Percentiles rank a stretch among this genome's conserved stretches.
Evolutionary conservation across 2,329 filamentous ascomycete species (phyloP).

Genomic region (Penicillium sp.): DNA sequence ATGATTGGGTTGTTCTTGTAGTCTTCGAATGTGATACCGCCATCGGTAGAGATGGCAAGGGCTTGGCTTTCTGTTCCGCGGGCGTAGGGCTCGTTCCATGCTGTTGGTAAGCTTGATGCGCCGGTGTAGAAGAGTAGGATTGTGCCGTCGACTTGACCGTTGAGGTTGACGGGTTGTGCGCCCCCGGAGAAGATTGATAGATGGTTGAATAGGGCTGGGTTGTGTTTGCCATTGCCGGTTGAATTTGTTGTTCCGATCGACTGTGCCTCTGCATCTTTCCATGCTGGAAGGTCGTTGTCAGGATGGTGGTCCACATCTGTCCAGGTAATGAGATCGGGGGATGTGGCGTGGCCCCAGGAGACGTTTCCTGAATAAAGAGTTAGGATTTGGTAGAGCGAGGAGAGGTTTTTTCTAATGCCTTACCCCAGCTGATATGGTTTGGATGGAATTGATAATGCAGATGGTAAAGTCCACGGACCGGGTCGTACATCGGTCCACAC

Average conservation of each 20-base stretch:
- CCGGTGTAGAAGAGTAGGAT: slow-evolving; percentile 17
- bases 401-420: too few species aligned
- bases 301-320: slow-evolving; percentile 19
- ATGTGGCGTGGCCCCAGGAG: slow-evolving; percentile 22
- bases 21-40: slow-evolving; percentile 18
- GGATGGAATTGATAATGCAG: slow-evolving; percentile 22
- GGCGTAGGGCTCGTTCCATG: slow-evolving; percentile 14
- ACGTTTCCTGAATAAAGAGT: slow-evolving; percentile 20
- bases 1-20: slow-evolving; percentile 20
- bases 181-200: slow-evolving; percentile 17
- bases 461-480: slow-evolving; percentile 14
- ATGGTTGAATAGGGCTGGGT: slow-evolving; percentile 20
- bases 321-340: slow-evolving; percentile 17
- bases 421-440: slow-evolving; percentile 21
- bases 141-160: slow-evolving; percentile 17
- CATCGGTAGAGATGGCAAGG: slow-evolving; percentile 16
- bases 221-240: slow-evolving; percentile 13
- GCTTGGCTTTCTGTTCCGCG: slow-evolving; percentile 17
- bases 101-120: slow-evolving; percentile 12
- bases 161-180: slow-evolving; percentile 14
- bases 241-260: slow-evolving; percentile 20
- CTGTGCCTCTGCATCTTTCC: slow-evolving; percentile 19
- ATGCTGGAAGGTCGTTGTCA: slow-evolving; percentile 14
- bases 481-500: slow-evolving; percentile 19
- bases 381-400: neutral